Conservation (phyloP, 140 eudicot genomes). For the Senecio squalidus region DNA sequence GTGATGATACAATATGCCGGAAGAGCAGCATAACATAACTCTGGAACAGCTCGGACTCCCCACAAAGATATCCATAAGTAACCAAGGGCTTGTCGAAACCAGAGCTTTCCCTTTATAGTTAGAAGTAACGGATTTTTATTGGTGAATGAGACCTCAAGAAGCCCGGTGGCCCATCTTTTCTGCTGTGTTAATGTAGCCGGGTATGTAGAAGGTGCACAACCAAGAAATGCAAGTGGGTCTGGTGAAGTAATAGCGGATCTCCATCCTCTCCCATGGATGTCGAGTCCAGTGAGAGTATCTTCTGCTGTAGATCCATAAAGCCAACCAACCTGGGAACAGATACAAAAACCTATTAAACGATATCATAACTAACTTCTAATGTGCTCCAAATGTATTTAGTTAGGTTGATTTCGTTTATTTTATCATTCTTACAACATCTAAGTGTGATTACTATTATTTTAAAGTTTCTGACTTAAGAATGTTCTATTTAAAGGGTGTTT, state of each 20-base stretch:
- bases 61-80: conserved; percentile 29
- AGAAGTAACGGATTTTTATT: conserved; percentile 29
- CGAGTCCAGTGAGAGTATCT: conserved; percentile 41
- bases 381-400: too few relatives aligned
- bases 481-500: too few relatives aligned
- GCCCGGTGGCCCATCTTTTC: conserved; percentile 57
- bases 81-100: conserved; percentile 48
- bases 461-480: too few relatives aligned
- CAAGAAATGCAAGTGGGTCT: conserved; percentile 40
- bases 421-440: too few relatives aligned
- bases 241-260: conserved; percentile 25
- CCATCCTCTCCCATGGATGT: conserved; percentile 58
- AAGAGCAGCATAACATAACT: conserved; percentile 36
- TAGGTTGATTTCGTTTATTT: too few relatives aligned
- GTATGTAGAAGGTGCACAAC: conserved; percentile 46
- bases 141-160: conserved; percentile 37
- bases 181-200: conserved; percentile 32
- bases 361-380: too few relatives aligned
- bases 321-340: conserved; percentile 47
- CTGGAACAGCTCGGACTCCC: conserved; percentile 43
- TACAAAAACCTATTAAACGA: background rate
- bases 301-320: conserved; percentile 56
- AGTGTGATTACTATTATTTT: too few relatives aligned
- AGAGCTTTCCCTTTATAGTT: conserved; percentile 31
- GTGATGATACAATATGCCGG: conserved; percentile 50